Conservation (phyloP, 768 basidiomycete species). For the Neoboletus magnificus region DNA sequence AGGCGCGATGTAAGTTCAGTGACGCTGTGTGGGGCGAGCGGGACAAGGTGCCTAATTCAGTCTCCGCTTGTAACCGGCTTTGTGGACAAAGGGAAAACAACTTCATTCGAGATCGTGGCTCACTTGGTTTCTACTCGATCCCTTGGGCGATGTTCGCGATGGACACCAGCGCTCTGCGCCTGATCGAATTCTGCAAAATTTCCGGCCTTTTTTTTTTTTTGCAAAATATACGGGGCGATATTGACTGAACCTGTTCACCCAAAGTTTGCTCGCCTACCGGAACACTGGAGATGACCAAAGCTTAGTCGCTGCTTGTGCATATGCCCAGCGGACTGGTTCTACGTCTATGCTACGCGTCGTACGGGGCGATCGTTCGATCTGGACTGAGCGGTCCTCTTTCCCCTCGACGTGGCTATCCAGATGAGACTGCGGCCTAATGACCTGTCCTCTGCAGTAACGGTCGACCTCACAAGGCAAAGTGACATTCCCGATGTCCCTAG, state of each 20-base stretch:
- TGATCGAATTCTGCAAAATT: neutral
- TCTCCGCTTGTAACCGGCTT: slow-evolving; percentile 24
- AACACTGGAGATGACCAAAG: too few species aligned
- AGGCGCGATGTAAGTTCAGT: slow-evolving; percentile 24
- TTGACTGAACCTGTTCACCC: neutral
- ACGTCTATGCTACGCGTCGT: neutral
- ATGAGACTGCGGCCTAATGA: too few species aligned
- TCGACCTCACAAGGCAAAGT: too few species aligned
- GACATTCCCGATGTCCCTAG: neutral
- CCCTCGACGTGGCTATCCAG: too few species aligned
- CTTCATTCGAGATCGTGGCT: neutral
- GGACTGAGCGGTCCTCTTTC: neutral
- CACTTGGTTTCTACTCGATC: neutral
- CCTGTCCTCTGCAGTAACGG: too few species aligned
- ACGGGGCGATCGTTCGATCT: neutral
- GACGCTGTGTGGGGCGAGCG: slow-evolving; percentile 33
- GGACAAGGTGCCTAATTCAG: slow-evolving; percentile 29
- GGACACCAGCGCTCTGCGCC: neutral
- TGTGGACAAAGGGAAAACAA: neutral
- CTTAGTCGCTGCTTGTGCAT: too few species aligned
- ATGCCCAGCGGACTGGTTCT: neutral
- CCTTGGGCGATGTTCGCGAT: neutral
- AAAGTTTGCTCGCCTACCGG: neutral
- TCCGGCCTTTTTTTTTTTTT: neutral
- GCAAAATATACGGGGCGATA: neutral